Evolutionary conservation across 495 filamentous ascomycete species (phyloP), one percentile per base, ranked within the genome.

Genomic region (Staphylotrichum longicolle): DNA sequence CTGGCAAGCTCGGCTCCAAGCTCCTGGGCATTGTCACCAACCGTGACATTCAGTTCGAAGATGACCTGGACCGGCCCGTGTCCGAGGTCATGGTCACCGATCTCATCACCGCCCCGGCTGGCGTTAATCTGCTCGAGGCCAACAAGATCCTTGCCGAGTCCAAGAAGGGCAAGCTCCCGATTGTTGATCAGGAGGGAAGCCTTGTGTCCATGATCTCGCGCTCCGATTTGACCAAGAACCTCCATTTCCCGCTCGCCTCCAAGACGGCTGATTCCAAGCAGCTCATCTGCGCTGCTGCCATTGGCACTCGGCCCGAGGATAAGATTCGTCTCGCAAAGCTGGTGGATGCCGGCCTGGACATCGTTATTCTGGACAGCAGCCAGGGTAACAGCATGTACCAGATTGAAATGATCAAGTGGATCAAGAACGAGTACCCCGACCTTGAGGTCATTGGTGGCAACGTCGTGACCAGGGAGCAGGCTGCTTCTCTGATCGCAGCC

Each of bases 131-230:
- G 30, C 70, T 83, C 54, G 91, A 96, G 75, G 94, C 94, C 66
- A 99, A 99, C 76, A 84, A 85, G 55, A 94, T 98, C 67, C 88
- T 99, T 27, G 88, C 90, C 68, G 85, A 88, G 72, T 98, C 95
- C 34, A 97, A 97, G 86, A 99, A 98, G 82, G 94, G 94, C 77
- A 99, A 99, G 80, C 86, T 99, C 50, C 94, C 95, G 44, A 96
- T 98, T 63, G 88, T 99, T 39, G 95, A 99, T 74, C 74, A 83
- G 42, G 77, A 87, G 34, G 88, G 88, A 61, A 96, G 96, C 78
- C 84, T 98, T 32, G 86, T 96, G 46, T 94, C 94, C 37, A 88
- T 99, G 73, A 90, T 99, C 66, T 96, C 93, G 33, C 91, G 94
- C 70, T 95, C 92, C 59, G 94, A 99, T 77, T 80, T 99, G 74